phyloP scores from a whole-genome alignment of 2,329 filamentous ascomycete species.

The Sordariomycetes sp. region DNA sequence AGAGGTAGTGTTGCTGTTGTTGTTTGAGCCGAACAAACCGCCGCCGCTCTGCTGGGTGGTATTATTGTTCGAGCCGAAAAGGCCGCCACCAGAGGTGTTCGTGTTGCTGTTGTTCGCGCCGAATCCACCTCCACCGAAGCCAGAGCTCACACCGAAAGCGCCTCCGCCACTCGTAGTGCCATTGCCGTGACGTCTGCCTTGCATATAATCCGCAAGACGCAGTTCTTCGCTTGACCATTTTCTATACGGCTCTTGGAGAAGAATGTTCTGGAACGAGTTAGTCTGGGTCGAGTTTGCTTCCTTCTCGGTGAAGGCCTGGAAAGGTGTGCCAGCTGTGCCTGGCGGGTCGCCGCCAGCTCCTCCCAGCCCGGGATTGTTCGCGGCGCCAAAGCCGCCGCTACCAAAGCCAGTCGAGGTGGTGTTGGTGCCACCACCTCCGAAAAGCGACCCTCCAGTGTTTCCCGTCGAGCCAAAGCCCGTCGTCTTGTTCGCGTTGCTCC shows the following conservation, averaged over 20 bases:
- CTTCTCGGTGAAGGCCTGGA: slow-evolving; percentile 64
- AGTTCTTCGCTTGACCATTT: slow-evolving; percentile 88
- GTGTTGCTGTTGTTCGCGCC: slow-evolving; percentile 23
- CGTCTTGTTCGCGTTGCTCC: slow-evolving; percentile 34
- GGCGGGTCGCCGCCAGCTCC: slow-evolving; percentile 47
- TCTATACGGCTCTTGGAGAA: slow-evolving; percentile 71
- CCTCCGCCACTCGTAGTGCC: slow-evolving; percentile 74
- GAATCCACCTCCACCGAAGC: slow-evolving; percentile 40
- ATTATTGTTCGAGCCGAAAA: slow-evolving; percentile 31
- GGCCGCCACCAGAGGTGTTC: slow-evolving; percentile 18
- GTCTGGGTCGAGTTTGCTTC: slow-evolving; percentile 48
- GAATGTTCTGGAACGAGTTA: slow-evolving; percentile 69
- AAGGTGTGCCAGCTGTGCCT: slow-evolving; percentile 62
- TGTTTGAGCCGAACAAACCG: slow-evolving; percentile 38
- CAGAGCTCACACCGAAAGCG: slow-evolving; percentile 62
- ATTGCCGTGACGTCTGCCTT: slow-evolving; percentile 78
- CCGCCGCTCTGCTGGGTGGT: slow-evolving; percentile 16
- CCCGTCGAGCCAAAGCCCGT: slow-evolving; percentile 37
- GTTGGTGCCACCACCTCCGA: slow-evolving; percentile 27
- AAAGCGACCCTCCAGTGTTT: slow-evolving; percentile 33
- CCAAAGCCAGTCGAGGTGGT: slow-evolving; percentile 21
- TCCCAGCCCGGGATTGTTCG: slow-evolving; percentile 38
- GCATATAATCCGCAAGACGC: slow-evolving; percentile 76
- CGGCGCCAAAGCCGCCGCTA: slow-evolving; percentile 29
- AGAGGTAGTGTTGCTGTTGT: slow-evolving; percentile 29